Base-by-base conservation (phyloP, 257 asterid species). In the Petunia secreta region DNA sequence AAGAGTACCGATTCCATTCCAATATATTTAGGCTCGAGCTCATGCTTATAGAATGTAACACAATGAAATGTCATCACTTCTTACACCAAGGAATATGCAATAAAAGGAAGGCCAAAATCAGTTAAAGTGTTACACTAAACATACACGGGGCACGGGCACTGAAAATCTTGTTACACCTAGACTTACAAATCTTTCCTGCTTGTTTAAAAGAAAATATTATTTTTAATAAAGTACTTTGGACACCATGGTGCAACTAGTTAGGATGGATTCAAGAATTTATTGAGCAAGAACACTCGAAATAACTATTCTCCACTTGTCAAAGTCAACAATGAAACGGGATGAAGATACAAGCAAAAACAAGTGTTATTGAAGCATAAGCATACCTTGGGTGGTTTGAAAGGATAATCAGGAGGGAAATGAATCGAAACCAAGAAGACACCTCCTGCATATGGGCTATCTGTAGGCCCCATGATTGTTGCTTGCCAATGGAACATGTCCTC, bases 401-500 rank as follows among this genome's bases (percentile, higher is more conserved):
- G 89, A 60, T 86, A 86, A 73, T 86, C 89, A 5, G 89, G 89
- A 4, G 89, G 89, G 44, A 86, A 86, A 74, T 86, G 89, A 82
- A 86, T 86, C 4, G 89, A 86, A 81, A 86, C 89, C 41, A 86
- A 82, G 57, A 86, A 86, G 50, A 86, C 89, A 25, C 89, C 89
- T 25, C 86, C 89, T 8, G 89, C 79, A 52, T 86, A 86, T 44
- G 89, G 89, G 83, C 89, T 86, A 79, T 86, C 89, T 8, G 87
- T 68, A 76, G 89, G 89, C 41, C 89, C 89, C 89, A 86, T 86
- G 11, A 86, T 86, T 11, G 89, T 86, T 39, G 89, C 89, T 65
- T 86, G 89, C 89, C 89, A 86, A 77, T 86, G 89, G 75, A 86
- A 86, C 89, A 86, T 84, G 60, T 86, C 89, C 54, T 86, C 89